phyloP scores from a whole-genome alignment of 805 yeast genomes.

The Starmerella bombi region DNA sequence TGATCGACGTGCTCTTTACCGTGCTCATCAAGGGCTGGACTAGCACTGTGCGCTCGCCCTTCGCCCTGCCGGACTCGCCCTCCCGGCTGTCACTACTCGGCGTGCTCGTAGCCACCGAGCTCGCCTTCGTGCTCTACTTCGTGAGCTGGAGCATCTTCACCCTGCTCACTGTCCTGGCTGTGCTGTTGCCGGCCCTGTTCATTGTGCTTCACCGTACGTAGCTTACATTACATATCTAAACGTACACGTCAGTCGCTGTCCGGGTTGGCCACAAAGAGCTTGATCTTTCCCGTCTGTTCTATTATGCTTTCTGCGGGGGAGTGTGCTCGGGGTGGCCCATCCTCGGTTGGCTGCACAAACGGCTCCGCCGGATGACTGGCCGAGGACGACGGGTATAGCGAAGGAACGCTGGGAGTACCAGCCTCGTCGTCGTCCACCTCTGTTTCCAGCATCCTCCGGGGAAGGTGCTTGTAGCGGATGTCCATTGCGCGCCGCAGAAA shows the following conservation, averaged over 20 bases:
- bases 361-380: not conserved
- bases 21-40: conserved; percentile 30
- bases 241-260: conserved; percentile 22
- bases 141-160: conserved; percentile 47
- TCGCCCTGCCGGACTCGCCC: not conserved
- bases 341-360: not conserved
- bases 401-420: conserved; percentile 1
- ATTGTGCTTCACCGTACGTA: conserved; percentile 29
- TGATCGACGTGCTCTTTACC: conserved; percentile 33
- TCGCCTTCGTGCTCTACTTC: conserved; percentile 44
- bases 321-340: conserved; percentile 10
- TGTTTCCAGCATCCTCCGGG: conserved; percentile 56
- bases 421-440: conserved; percentile 57
- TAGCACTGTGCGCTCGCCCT: conserved; percentile 23
- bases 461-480: conserved; percentile 29
- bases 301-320: conserved; percentile 25
- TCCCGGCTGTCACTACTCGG: conserved; percentile 28
- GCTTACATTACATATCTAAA: no score
- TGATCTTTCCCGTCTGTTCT: conserved; percentile 26
- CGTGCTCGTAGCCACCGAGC: conserved; percentile 39
- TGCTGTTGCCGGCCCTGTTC: conserved; percentile 45
- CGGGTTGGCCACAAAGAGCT: conserved; percentile 31
- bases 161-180: conserved; percentile 36
- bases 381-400: not conserved
- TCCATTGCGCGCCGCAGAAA: conserved; percentile 28